Evolutionary conservation across 179 eudicot genomes (phyloP).

Genomic region (Actinidia polygama): DNA sequence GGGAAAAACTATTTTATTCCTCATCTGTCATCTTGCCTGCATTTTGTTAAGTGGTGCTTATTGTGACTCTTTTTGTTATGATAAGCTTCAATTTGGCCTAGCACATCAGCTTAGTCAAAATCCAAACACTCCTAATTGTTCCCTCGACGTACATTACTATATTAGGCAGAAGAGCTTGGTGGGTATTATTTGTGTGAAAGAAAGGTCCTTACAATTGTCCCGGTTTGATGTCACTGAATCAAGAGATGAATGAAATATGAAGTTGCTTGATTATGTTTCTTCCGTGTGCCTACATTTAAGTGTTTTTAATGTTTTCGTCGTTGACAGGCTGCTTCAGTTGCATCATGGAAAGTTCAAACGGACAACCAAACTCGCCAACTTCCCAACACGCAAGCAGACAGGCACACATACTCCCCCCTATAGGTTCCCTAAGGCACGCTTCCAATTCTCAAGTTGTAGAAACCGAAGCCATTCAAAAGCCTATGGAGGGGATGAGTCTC

Average conservation of each 20-base stretch:
- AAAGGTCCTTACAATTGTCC: no score
- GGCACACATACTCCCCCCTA: conserved; percentile 40
- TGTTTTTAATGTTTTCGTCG: not conserved
- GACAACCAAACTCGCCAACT: conserved; percentile 24
- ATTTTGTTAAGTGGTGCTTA: no score
- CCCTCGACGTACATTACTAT: not conserved
- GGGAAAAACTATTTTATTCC: no score
- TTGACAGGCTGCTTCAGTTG: conserved; percentile 24
- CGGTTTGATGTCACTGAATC: not conserved
- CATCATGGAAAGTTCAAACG: conserved; percentile 32
- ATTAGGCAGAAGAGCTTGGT: not conserved
- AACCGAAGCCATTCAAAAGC: conserved; percentile 20
- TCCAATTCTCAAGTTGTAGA: conserved; percentile 15
- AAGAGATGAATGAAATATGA: not conserved
- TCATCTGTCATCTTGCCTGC: no score
- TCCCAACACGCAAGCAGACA: conserved; percentile 22
- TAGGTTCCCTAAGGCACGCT: conserved; percentile 32
- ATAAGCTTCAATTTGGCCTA: not conserved
- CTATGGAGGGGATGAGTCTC: conserved; percentile 23
- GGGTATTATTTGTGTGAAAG: no score
- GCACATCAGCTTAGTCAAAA: not conserved
- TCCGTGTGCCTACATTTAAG: not conserved
- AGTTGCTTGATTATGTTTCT: not conserved
- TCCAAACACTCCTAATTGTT: not conserved
- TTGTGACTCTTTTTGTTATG: not conserved